These are phyloP conservation scores for Vitis amurensis DNA, from an alignment of 164 flowering plant genomes.

Conservation along the genomic window DNA sequence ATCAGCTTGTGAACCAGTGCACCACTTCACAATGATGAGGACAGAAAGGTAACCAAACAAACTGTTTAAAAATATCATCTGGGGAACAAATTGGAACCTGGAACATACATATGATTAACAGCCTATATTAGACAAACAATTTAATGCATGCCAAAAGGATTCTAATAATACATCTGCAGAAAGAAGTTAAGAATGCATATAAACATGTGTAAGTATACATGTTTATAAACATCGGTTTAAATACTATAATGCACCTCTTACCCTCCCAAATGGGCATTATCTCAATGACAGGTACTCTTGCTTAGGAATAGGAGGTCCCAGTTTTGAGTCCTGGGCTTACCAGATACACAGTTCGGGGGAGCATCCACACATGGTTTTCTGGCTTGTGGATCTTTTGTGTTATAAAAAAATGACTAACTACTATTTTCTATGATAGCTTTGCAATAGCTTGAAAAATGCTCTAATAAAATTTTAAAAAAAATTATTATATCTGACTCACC, in stretches of 20 bases:
- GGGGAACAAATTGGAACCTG: slow-evolving; percentile 97
- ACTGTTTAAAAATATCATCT: slow-evolving; percentile 85
- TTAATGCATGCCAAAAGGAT: not conserved
- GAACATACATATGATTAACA: slow-evolving; percentile 10
- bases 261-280: too few species aligned
- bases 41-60: slow-evolving; percentile 92
- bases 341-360: too few species aligned
- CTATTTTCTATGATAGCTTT: not conserved
- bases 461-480: not conserved
- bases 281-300: too few species aligned
- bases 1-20: slow-evolving; percentile 95
- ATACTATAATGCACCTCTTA: too few species aligned
- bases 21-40: slow-evolving; percentile 86
- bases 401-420: too few species aligned
- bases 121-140: not conserved
- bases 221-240: not conserved
- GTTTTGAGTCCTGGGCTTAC: too few species aligned
- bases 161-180: not conserved
- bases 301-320: too few species aligned
- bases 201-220: not conserved
- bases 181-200: not conserved
- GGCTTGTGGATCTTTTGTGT: too few species aligned
- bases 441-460: not conserved
- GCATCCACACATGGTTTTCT: too few species aligned
- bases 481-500: slow-evolving; percentile 44